Evolutionary conservation across 352 stramenopile species (phyloP).

Genomic region (Globisporangium barbulae): DNA sequence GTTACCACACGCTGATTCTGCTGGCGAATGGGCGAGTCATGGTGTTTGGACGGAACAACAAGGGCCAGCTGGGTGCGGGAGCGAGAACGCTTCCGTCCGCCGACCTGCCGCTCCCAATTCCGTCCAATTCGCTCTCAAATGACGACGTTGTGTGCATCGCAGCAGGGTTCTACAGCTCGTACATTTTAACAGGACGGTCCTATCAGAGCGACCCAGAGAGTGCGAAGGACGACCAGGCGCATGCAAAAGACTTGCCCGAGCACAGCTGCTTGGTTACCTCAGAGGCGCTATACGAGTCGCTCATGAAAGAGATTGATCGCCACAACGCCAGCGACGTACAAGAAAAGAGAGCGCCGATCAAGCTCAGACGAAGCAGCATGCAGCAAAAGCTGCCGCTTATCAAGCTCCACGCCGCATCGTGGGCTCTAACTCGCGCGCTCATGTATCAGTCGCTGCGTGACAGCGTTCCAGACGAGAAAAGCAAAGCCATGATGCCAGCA

Average conservation of each 20-base stretch:
- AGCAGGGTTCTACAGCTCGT: slow-evolving; percentile 87
- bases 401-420: slow-evolving; percentile 73
- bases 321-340: slow-evolving; percentile 22
- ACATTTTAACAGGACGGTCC: slow-evolving; percentile 80
- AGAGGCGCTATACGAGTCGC: slow-evolving; percentile 74
- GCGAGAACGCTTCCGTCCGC: slow-evolving; percentile 75
- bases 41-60: slow-evolving; percentile 89
- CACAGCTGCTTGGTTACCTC: slow-evolving; percentile 56
- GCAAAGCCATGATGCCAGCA: background rate
- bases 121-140: slow-evolving; percentile 70
- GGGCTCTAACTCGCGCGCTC: slow-evolving; percentile 74
- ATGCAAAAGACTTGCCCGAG: slow-evolving; percentile 59
- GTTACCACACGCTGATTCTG: slow-evolving; percentile 81
- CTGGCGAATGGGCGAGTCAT: slow-evolving; percentile 78
- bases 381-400: slow-evolving; percentile 62
- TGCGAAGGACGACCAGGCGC: slow-evolving; percentile 30
- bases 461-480: slow-evolving; percentile 1
- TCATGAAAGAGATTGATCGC: slow-evolving; percentile 87
- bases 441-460: slow-evolving; percentile 73
- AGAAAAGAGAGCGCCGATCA: slow-evolving; percentile 26
- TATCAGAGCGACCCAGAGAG: slow-evolving; percentile 33
- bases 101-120: slow-evolving; percentile 73
- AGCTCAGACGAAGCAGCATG: slow-evolving; percentile 44
- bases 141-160: slow-evolving; percentile 81
- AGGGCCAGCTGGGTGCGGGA: slow-evolving; percentile 75